These are phyloP conservation scores for Phytophthora europaea DNA, from an alignment of 352 stramenopile species.

Conservation along the genomic window DNA sequence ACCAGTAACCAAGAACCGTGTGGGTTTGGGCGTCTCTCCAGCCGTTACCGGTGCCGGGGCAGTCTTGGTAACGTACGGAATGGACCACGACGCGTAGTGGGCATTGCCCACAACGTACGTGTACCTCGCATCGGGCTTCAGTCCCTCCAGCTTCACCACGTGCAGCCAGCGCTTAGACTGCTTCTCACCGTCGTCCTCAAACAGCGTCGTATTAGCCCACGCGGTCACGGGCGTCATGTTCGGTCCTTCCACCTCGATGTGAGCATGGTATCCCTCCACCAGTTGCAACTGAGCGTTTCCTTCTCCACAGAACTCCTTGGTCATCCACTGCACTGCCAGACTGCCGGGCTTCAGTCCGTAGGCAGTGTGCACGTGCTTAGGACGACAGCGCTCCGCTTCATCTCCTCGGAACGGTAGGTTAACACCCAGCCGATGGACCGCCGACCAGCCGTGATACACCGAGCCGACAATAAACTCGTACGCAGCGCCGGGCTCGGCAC, in stretches of 20 bases:
- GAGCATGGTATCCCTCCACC: constrained; percentile 62
- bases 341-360: constrained; percentile 68
- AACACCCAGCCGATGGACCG: constrained; percentile 62
- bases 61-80: constrained; percentile 84
- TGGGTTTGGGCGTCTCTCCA: constrained; percentile 47
- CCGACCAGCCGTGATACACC: constrained; percentile 83
- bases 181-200: constrained; percentile 73
- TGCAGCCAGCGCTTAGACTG: constrained; percentile 73
- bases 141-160: constrained; percentile 66
- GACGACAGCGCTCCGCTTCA: constrained; percentile 64
- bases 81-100: constrained; percentile 77
- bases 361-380: constrained; percentile 87
- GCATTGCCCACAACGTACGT: constrained; percentile 88
- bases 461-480: constrained; percentile 87
- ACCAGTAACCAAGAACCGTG: constrained; percentile 83
- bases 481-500: constrained; percentile 12
- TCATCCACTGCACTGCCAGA: constrained; percentile 86
- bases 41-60: constrained; percentile 40
- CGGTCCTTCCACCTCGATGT: constrained; percentile 47
- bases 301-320: constrained; percentile 60
- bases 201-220: constrained; percentile 68
- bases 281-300: constrained; percentile 64
- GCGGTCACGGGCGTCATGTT: constrained; percentile 49
- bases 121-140: constrained; percentile 77
- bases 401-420: constrained; percentile 56